Percentiles rank a stretch among this genome's conserved stretches.
phyloP scores from a whole-genome alignment of 1,284 basidiomycete species.

The Ceratobasidium sp. region DNA sequence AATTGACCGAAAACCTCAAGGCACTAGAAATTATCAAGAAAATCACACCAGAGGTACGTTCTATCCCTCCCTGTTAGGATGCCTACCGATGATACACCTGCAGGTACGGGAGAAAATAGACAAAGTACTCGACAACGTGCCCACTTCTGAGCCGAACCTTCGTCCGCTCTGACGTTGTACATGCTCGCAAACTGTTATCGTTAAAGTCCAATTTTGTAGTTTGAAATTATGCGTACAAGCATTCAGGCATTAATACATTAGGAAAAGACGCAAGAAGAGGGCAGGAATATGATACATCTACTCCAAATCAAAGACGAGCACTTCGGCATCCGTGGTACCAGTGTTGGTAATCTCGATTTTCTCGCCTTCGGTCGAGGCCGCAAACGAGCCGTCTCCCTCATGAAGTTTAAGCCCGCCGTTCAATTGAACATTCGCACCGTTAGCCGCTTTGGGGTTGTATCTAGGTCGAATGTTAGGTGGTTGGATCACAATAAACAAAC shows the following conservation, averaged over 20 bases:
- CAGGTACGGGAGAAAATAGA: constrained; percentile 62
- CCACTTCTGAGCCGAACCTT: constrained; percentile 44
- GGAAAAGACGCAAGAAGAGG: neutral
- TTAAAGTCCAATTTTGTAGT: neutral
- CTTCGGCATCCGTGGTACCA: constrained; percentile 37
- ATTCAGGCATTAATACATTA: constrained; percentile 30
- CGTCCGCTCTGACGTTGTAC: constrained; percentile 5
- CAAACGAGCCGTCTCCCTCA: constrained; percentile 41
- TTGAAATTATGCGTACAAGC: constrained; percentile 27
- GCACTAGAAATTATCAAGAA: constrained; percentile 74
- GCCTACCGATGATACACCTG: neutral
- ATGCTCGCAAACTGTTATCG: neutral
- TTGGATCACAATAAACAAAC: neutral
- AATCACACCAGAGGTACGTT: constrained; percentile 65
- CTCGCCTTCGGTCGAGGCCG: constrained; percentile 5
- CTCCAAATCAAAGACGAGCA: constrained; percentile 42
- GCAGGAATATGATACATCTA: constrained; percentile 20
- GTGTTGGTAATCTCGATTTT: constrained; percentile 40
- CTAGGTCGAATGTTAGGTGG: neutral
- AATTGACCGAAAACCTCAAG: constrained; percentile 72
- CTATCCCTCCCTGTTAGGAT: neutral
- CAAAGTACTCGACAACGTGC: constrained; percentile 63
- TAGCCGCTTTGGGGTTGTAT: constrained; percentile 20
- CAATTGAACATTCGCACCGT: constrained; percentile 26
- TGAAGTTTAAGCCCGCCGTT: constrained; percentile 41